phyloP scores from a whole-genome alignment of 2,329 filamentous ascomycete species.

The Trichoderma oligosporum region DNA sequence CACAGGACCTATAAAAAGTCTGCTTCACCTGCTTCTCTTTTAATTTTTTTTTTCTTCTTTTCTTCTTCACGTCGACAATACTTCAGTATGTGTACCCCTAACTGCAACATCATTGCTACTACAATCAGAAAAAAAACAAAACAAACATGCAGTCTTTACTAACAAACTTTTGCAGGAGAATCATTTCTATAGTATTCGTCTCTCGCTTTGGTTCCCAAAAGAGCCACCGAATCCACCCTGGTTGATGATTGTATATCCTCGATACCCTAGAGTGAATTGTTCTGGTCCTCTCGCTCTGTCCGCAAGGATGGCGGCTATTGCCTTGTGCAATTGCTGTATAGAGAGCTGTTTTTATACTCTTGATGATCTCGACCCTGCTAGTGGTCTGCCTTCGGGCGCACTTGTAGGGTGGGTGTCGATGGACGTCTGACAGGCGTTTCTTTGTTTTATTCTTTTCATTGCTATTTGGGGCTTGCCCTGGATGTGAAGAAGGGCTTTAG shows the following conservation, averaged over 20 bases:
- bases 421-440: constrained; percentile 78
- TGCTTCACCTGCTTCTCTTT: constrained; percentile 31
- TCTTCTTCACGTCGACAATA: constrained; percentile 61
- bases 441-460: constrained; percentile 56
- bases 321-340: constrained; percentile 57
- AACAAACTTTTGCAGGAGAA: constrained; percentile 55
- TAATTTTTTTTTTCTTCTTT: constrained; percentile 41
- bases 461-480: constrained; percentile 43
- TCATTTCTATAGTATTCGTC: constrained; percentile 98
- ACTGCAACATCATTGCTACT: constrained; percentile 22
- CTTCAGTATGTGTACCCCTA: constrained; percentile 47
- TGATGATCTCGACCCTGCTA: constrained; percentile 88
- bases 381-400: constrained; percentile 73
- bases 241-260: constrained; percentile 89
- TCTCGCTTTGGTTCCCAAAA: constrained; percentile 85
- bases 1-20: constrained; percentile 32
- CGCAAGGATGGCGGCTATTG: constrained; percentile 56
- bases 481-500: constrained; percentile 51
- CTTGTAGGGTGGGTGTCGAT: constrained; percentile 74
- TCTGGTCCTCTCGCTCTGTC: constrained; percentile 57
- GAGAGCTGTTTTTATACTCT: constrained; percentile 60
- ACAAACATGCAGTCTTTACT: constrained; percentile 19
- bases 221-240: constrained; percentile 93
- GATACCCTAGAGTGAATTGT: constrained; percentile 82
- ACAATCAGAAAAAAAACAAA: constrained; percentile 11